Evolutionary conservation across 108 stramenopile species (phyloP).

Genomic region (Cyclotella baltica): DNA sequence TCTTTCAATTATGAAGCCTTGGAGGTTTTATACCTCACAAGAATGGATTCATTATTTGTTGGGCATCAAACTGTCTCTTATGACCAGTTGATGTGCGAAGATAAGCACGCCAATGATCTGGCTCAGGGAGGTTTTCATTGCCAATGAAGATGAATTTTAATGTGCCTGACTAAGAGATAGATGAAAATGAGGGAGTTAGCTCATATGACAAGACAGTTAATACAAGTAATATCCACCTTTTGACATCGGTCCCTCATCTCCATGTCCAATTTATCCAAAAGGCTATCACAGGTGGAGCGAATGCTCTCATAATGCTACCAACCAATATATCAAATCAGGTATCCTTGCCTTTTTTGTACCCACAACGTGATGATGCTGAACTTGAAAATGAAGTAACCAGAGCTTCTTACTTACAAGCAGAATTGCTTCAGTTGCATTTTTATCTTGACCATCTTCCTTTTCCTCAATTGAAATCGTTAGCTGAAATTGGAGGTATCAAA

Average conservation of each 20-base stretch:
- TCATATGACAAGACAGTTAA: constrained; percentile 2
- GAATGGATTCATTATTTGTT: too few species aligned
- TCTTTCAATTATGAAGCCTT: too few species aligned
- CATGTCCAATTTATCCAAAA: constrained; percentile 22
- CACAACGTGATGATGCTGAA: constrained; percentile 8
- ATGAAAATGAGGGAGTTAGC: not conserved
- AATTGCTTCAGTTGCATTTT: constrained; percentile 19
- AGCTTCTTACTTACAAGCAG: constrained; percentile 1
- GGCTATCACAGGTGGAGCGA: constrained; percentile 24
- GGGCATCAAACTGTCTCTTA: too few species aligned
- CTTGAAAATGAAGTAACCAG: not conserved
- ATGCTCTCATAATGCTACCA: constrained; percentile 4
- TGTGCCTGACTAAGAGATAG: not conserved
- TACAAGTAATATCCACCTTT: not conserved
- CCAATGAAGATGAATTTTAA: too few species aligned
- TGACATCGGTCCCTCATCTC: not conserved
- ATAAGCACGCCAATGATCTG: too few species aligned
- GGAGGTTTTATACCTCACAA: too few species aligned
- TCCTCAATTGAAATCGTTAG: not conserved
- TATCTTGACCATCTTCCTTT: constrained; percentile 9
- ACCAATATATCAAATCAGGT: not conserved
- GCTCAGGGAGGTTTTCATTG: too few species aligned
- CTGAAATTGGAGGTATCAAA: constrained; percentile 18
- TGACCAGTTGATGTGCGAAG: too few species aligned
- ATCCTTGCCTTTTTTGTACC: constrained; percentile 12